Evolutionary conservation across 805 yeast genomes (phyloP).

Genomic region (Saccharomycopsis capsularis): DNA sequence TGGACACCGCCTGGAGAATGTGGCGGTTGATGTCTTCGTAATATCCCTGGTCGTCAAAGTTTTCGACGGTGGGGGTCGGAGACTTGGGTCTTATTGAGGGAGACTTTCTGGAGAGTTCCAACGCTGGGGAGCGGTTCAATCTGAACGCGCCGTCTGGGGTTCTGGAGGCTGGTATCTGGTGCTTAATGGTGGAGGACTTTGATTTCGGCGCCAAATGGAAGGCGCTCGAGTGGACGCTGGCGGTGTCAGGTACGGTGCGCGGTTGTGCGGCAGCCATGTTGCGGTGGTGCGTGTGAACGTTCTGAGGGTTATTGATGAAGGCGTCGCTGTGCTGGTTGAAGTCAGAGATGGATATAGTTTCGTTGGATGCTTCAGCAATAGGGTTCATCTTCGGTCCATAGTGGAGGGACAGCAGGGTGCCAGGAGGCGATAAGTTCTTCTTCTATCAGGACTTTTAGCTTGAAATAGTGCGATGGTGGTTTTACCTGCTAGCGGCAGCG

Average conservation of each 20-base stretch:
- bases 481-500: no score
- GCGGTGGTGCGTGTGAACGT: not conserved
- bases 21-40: conserved; percentile 16
- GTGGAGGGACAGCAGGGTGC: not conserved
- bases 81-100: not conserved
- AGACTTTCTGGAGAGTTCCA: not conserved
- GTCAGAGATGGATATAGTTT: conserved; percentile 11
- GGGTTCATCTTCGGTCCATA: conserved; percentile 3
- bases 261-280: conserved; percentile 2
- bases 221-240: conserved; percentile 6
- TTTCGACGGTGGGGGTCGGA: not conserved
- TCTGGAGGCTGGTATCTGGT: not conserved
- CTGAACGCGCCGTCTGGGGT: not conserved
- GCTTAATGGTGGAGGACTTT: conserved; percentile 9
- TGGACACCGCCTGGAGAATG: conserved; percentile 15
- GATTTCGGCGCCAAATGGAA: conserved; percentile 13
- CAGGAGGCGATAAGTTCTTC: not conserved
- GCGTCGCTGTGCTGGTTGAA: conserved; percentile 14
- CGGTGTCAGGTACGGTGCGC: conserved; percentile 4
- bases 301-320: conserved; percentile 5
- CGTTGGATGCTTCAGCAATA: conserved; percentile 14
- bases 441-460: not conserved
- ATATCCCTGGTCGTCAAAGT: conserved; percentile 13
- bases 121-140: not conserved
- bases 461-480: not conserved